Percentiles rank a stretch among this genome's conserved stretches.
Evolutionary conservation across 352 stramenopile genomes (phyloP).

Genomic region (Globisporangium parvum): DNA sequence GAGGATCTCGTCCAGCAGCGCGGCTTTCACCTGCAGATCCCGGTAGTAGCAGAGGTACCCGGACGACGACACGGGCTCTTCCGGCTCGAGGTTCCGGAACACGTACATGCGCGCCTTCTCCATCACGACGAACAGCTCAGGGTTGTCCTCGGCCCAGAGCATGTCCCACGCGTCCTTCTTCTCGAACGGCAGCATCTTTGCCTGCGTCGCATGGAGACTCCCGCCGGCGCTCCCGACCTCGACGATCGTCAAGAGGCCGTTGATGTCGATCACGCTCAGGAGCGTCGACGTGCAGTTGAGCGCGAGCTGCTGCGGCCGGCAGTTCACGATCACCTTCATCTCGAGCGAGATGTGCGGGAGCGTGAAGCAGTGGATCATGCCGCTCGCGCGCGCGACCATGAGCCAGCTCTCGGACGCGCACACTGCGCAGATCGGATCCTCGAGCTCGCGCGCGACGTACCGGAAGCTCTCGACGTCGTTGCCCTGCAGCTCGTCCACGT

Average conservation of each 20-base stretch:
- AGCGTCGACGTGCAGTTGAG: constrained; percentile 89
- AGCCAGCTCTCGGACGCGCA: constrained; percentile 83
- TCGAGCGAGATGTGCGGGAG: constrained; percentile 90
- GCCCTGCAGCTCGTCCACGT: constrained; percentile 82
- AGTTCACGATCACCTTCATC: constrained; percentile 87
- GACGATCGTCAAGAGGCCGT: constrained; percentile 82
- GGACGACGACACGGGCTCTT: constrained; percentile 87
- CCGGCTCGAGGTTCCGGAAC: constrained; percentile 72
- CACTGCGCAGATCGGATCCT: constrained; percentile 85
- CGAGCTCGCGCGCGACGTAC: constrained; percentile 57
- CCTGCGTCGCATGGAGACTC: constrained; percentile 52
- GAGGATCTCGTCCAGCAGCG: constrained; percentile 83
- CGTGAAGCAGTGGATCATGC: constrained; percentile 87
- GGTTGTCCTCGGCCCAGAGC: constrained; percentile 89
- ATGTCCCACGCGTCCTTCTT: constrained; percentile 92
- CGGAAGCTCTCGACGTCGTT: constrained; percentile 70
- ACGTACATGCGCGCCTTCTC: constrained; percentile 92
- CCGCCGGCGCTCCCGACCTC: constrained; percentile 61
- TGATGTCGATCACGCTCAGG: constrained; percentile 88
- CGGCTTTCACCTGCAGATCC: constrained; percentile 83
- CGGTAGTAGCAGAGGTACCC: constrained; percentile 88
- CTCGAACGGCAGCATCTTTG: constrained; percentile 73
- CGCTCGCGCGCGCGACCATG: constrained; percentile 74
- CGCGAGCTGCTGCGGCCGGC: constrained; percentile 67
- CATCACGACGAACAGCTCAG: constrained; percentile 90